A percentile compares a stretch with the other conserved stretches of the same genome.
These are phyloP conservation scores for Phytophthora sansomeana DNA, from an alignment of 352 stramenopile species.

Conservation along the genomic window DNA sequence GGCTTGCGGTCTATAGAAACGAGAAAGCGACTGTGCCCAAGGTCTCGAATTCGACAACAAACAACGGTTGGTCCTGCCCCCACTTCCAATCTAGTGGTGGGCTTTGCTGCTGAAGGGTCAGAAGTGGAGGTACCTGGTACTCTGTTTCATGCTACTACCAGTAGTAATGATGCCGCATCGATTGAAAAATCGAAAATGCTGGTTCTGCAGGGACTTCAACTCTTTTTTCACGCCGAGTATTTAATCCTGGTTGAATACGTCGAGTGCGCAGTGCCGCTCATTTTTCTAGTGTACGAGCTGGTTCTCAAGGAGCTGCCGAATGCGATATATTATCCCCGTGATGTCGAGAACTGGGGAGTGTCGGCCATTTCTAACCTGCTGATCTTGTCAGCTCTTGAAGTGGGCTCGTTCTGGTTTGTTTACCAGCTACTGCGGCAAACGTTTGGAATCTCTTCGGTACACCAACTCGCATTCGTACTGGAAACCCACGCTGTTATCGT, in stretches of 20 bases:
- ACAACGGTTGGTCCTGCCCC: no score
- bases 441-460: conserved; percentile 33
- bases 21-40: neutral
- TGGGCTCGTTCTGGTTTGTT: conserved; percentile 30
- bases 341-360: no score
- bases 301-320: no score
- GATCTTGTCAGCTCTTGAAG: no score
- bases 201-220: conserved; percentile 16
- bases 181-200: conserved; percentile 11
- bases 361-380: no score
- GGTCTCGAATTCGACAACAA: neutral
- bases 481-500: conserved; percentile 31
- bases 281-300: conserved; percentile 38
- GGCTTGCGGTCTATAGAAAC: neutral
- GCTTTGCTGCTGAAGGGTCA: neutral
- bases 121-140: neutral
- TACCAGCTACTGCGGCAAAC: conserved; percentile 37
- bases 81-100: conserved; percentile 21
- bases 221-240: conserved; percentile 42
- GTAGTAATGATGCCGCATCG: neutral
- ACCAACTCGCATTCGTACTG: conserved; percentile 44
- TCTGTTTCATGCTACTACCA: neutral
- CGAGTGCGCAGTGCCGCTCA: conserved; percentile 38
- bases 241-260: conserved; percentile 45
- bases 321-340: no score